Evolutionary conservation across 75 land plant species (phyloP), one percentile per base, ranked within the genome.

Genomic region (Gnetum montanum): DNA sequence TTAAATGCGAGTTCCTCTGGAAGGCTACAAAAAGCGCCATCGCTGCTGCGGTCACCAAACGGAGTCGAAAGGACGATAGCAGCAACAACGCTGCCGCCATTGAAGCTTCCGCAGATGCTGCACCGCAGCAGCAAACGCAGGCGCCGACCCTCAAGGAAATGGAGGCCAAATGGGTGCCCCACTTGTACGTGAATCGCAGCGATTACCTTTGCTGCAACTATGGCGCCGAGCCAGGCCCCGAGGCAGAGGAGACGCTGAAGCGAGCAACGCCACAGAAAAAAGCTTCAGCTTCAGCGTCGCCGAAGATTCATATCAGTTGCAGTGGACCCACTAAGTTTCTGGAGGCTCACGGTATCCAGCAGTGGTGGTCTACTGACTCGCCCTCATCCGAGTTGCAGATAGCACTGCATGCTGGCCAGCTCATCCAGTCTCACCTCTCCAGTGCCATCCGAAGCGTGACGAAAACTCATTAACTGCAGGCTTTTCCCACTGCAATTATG

Each of bases 291-390:
- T n/a, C n/a, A n/a, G n/a, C n/a, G n/a, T n/a, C n/a, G n/a, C n/a
- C n/a, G n/a, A n/a, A n/a, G n/a, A n/a, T n/a, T n/a, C n/a, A n/a
- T n/a, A n/a, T 84, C 5, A 46, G 56, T 60, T 73, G 74, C 0
- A 84, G 74, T 35, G 84, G 84, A 15, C 75, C 78, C 0, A 71
- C 66, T 60, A 80, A 77, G 65, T 77, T 84, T 63, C 46, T 76
- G n/a, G 77, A 80, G 48, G 84, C 88, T 57, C 88, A 84, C 56
- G 69, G 84, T 8, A 34, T 84, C 57, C 70, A 84, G 38, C 88
- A 84, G 49, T 84, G 88, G 81, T 84, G 88, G 88, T 76, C 84
- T 11, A 62, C 62, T 51, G 84, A 80, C 16, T 43, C 77, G 63
- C n/a, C n/a, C n/a, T n/a, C n/a, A n/a, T n/a, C n/a, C 13, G 81